These are phyloP conservation scores for Isatis lusitanica DNA, from an alignment of 441 rosid genomes.

Conservation along the genomic window DNA sequence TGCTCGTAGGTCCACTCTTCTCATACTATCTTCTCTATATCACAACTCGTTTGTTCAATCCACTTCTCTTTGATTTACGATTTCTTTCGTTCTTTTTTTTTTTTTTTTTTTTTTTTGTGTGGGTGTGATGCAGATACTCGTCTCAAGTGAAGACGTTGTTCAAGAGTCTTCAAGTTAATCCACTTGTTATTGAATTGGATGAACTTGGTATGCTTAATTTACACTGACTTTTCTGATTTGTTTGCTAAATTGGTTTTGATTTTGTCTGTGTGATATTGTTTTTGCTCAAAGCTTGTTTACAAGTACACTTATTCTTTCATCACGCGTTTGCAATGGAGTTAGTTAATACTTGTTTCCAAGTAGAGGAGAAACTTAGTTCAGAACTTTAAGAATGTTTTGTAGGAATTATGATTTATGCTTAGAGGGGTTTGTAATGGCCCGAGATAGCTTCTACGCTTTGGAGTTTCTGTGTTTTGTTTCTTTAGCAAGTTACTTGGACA, in stretches of 20 bases:
- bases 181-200: conserved; percentile 84
- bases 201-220: conserved; percentile 58
- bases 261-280: background rate
- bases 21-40: background rate
- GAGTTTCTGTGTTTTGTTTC: background rate
- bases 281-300: background rate
- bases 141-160: conserved; percentile 79
- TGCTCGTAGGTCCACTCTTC: conserved; percentile 71
- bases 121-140: conserved; percentile 60
- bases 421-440: no score
- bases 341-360: background rate
- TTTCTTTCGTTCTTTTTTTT: background rate
- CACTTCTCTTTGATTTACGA: background rate
- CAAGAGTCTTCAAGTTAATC: conserved; percentile 62
- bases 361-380: background rate
- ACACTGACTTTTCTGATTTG: background rate
- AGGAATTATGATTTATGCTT: background rate
- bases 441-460: background rate
- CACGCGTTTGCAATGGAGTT: background rate
- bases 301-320: background rate
- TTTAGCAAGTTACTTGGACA: background rate
- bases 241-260: background rate
- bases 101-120: no score
- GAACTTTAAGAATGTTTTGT: background rate
- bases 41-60: background rate